A percentile compares a stretch with the other conserved stretches of the same genome.
phyloP scores from a whole-genome alignment of 2,329 filamentous ascomycete genomes.

The Lachnum nothofagi region DNA sequence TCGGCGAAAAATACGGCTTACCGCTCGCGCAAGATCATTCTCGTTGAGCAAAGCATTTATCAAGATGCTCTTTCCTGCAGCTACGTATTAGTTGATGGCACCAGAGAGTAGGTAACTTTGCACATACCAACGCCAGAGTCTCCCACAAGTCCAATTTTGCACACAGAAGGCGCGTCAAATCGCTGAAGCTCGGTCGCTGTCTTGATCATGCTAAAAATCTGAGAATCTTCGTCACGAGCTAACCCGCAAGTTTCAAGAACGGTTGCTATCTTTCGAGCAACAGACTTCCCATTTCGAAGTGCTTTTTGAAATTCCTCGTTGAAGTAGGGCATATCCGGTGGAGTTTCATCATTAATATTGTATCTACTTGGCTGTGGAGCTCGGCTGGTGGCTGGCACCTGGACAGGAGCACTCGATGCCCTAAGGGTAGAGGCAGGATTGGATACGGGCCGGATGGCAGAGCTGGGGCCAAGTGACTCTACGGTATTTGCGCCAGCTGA shows the following conservation, averaged over 20 bases:
- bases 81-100: not conserved
- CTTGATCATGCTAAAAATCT: not conserved
- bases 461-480: too few species aligned
- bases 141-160: slow-evolving; percentile 1
- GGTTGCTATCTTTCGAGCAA: not conserved
- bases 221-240: not conserved
- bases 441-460: too few species aligned
- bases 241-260: slow-evolving; percentile 1
- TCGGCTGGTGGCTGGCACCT: not conserved
- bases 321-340: slow-evolving; percentile 2
- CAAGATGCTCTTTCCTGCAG: slow-evolving; percentile 11
- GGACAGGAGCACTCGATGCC: too few species aligned
- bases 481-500: too few species aligned
- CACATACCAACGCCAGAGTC: slow-evolving; percentile 2
- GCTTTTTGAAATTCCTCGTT: not conserved
- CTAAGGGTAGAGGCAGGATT: too few species aligned
- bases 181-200: not conserved
- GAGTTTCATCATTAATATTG: not conserved
- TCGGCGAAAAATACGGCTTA: not conserved
- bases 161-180: slow-evolving; percentile 2
- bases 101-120: too few species aligned
- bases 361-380: not conserved
- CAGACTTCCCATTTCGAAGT: not conserved
- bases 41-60: slow-evolving; percentile 8
- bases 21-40: not conserved